Evolutionary conservation across 305 asterid species (phyloP), one percentile per base, ranked within the genome.

Genomic region (Euphrasia arctica): DNA sequence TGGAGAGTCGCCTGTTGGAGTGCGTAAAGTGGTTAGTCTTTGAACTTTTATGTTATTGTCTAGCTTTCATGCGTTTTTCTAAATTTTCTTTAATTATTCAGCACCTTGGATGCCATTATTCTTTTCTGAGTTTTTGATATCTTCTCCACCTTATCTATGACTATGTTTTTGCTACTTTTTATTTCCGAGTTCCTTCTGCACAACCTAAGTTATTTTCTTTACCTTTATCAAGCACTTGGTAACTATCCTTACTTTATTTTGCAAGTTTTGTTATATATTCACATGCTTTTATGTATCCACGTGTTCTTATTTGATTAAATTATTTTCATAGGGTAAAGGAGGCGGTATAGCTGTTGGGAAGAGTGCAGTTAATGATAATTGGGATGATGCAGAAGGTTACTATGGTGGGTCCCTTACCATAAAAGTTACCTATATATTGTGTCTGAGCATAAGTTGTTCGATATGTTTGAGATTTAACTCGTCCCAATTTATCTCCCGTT

Each of bases 381-480:
- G 99, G 99, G 99, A 94, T 80, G 99, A 94, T 64, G 83, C 97
- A 1, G 99, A 94, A 73, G 99, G 99, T 58, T 94, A 94, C 79
- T 94, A 94, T 64, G 95, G 99, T 94, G 79, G 71, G 87, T 74
- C 22, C 58, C 68, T 31, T 25, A 60, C 15, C 25, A 13, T 39
- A 55, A 65, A 34, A 0, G 22, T 18, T 18, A 18, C 22, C 22
- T 18, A 18, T 18, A 18, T 18, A 18, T 18, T 51, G 47, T 55
- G 61, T 62, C 39, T 63, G 42, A 11, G 5, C 50, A n/a, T 45
- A 55, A 65, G 28, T 49, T 39, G 62, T 47, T 50, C 27, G 64
- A 32, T 48, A 32, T 28, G 39, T 64, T 59, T 50, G 47, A 43
- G 61, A 59, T 25, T 62, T 76, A 55, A 29, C 64, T 28, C 36